Evolutionary conservation across 345 rosid species (phyloP), one percentile per base, ranked within the genome.

Genomic region (Salix purpurea): DNA sequence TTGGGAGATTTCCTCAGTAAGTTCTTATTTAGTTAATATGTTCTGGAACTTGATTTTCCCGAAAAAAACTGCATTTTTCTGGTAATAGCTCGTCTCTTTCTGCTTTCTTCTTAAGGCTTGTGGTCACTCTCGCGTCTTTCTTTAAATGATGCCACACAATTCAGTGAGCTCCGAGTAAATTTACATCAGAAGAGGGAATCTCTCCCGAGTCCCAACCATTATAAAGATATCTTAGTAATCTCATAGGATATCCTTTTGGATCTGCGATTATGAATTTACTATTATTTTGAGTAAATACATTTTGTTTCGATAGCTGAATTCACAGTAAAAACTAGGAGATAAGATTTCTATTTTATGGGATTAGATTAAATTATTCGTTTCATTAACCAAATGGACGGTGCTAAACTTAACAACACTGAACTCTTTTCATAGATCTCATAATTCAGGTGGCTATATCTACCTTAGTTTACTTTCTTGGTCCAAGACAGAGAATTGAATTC

Each of bases 1-100:
- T 73, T 96, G 79, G 99, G 99, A 73, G 98, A 96, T 88, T 92
- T 96, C 82, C 96, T 96, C 80, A 78, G 99, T 93, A 92, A 71
- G 81, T 36, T 65, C 28, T 76, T 14, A 50, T 4, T 70, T 7
- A 0, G n/a, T 19, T 40, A n/a, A 3, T n/a, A n/a, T n/a, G 62
- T 58, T 56, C 8, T n/a, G 6, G 62, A 1, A 58, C 4, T 58
- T 58, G 62, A n/a, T 9, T 12, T 8, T 58, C 23, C 62, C 62
- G 13, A 18, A 0, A n/a, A 50, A 0, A 9, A 23, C 1, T n/a
- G 5, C 62, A n/a, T n/a, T n/a, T 3, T 2, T 58, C 28, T 8
- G 62, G 0, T 3, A 11, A n/a, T n/a, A 58, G 62, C 0, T 58
- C 62, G 5, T 58, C 28, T 58, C 62, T n/a, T 58, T 21, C 62